Conservation (phyloP, 2,329 filamentous ascomycete species). For the Zasmidium cellare region DNA sequence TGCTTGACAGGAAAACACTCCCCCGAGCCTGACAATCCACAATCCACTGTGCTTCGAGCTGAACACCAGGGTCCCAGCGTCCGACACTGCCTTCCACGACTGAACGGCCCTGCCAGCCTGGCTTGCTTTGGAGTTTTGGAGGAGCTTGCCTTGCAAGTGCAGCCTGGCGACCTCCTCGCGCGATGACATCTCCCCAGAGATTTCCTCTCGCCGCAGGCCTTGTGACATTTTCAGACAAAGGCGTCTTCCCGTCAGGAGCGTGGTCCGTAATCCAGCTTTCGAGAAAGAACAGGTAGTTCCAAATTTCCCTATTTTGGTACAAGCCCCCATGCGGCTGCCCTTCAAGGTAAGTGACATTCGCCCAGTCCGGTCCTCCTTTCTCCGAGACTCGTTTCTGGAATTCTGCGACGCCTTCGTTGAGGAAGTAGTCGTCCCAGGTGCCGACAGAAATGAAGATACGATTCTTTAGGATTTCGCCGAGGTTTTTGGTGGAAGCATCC, state of each 20-base stretch:
- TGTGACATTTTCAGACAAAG: constrained; percentile 27
- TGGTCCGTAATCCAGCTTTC: constrained; percentile 35
- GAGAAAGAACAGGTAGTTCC: constrained; percentile 38
- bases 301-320: constrained; percentile 34
- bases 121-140: constrained; percentile 25
- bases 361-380: constrained; percentile 36
- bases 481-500: constrained; percentile 32
- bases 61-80: constrained; percentile 40
- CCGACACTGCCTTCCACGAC: constrained; percentile 27
- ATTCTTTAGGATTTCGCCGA: constrained; percentile 34
- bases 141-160: constrained; percentile 35
- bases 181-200: constrained; percentile 36
- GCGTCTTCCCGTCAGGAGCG: constrained; percentile 32
- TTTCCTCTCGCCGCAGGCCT: constrained; percentile 32
- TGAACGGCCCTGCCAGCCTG: background rate
- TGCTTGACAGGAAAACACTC: constrained; percentile 29
- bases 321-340: constrained; percentile 36
- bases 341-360: constrained; percentile 38
- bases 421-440: constrained; percentile 37
- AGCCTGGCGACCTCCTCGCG: constrained; percentile 34
- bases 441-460: constrained; percentile 41
- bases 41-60: constrained; percentile 36
- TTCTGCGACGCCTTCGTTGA: constrained; percentile 38
- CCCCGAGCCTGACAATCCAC: constrained; percentile 29
- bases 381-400: constrained; percentile 38